These are phyloP conservation scores for Mortierella sp. DNA, from an alignment of 371 early-diverging fungal species.

Conservation along the genomic window DNA sequence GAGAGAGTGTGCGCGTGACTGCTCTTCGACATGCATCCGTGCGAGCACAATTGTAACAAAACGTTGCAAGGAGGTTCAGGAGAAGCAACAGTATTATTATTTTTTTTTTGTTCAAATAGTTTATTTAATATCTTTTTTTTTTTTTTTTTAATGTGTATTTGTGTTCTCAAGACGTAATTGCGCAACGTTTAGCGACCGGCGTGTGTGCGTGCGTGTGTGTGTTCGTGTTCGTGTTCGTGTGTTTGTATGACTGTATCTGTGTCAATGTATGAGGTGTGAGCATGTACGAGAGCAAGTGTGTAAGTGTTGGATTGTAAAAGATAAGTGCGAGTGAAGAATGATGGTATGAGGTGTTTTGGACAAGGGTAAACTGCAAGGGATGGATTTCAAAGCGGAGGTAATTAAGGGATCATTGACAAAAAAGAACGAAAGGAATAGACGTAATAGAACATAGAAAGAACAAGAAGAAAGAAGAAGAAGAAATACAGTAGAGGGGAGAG, in stretches of 20 bases:
- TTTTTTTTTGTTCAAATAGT: too few relatives aligned
- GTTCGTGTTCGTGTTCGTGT: too few relatives aligned
- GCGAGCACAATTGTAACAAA: neutral
- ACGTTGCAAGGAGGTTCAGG: neutral
- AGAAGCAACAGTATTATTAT: neutral
- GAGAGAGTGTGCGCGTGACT: neutral
- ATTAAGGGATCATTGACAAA: neutral
- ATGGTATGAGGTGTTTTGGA: too few relatives aligned
- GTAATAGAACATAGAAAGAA: neutral
- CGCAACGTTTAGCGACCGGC: too few relatives aligned
- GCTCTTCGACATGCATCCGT: neutral
- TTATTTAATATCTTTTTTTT: neutral
- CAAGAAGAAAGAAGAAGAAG: neutral
- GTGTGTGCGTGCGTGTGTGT: too few relatives aligned
- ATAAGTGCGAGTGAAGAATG: neutral
- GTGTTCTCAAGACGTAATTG: neutral
- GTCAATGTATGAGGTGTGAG: neutral
- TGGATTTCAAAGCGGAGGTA: neutral
- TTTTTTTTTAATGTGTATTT: neutral
- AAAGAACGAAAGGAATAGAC: neutral
- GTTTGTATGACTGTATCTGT: neutral
- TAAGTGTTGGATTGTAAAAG: neutral
- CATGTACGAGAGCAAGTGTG: neutral
- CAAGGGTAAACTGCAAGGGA: conserved; percentile 1
- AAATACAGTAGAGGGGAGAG: conserved; percentile 4